Conservation (phyloP, 2,329 filamentous ascomycete genomes). For the Cercospora beticola region DNA sequence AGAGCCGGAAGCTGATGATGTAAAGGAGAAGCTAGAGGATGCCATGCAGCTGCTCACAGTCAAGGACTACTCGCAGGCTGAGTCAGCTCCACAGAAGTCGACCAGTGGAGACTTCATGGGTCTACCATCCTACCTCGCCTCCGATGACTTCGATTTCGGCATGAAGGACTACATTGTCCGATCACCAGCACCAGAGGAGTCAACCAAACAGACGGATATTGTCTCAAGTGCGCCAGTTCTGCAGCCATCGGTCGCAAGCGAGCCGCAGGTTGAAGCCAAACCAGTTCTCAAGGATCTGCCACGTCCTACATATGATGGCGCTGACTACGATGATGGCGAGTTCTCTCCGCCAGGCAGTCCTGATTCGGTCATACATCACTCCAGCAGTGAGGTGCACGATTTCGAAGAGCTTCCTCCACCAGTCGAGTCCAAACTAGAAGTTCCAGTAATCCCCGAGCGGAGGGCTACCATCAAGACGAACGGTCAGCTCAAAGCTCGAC, state of each 20-base stretch:
- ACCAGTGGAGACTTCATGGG: conserved; percentile 32
- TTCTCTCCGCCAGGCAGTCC: conserved; percentile 62
- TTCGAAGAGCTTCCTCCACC: conserved; percentile 22
- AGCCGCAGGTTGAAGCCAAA: conserved; percentile 20
- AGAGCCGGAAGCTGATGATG: conserved; percentile 22
- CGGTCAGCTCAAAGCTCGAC: conserved; percentile 82
- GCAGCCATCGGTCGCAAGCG: conserved; percentile 23
- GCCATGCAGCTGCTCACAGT: conserved; percentile 39
- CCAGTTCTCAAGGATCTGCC: conserved; percentile 26
- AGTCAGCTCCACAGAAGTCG: conserved; percentile 21
- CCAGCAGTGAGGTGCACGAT: conserved; percentile 47
- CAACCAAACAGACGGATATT: conserved; percentile 27
- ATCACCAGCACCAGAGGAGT: conserved; percentile 40
- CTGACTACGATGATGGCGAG: conserved; percentile 26
- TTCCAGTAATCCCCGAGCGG: conserved; percentile 66
- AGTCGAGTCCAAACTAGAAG: conserved; percentile 19
- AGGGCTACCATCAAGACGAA: conserved; percentile 85
- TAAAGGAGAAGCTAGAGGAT: conserved; percentile 37
- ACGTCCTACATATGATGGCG: conserved; percentile 24
- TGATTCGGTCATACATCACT: conserved; percentile 83
- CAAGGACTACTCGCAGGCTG: conserved; percentile 37
- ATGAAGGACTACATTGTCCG: conserved; percentile 56
- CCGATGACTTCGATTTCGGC: conserved; percentile 55
- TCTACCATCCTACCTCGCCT: conserved; percentile 42
- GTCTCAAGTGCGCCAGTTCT: conserved; percentile 25